Evolutionary conservation across 257 asterid genomes (phyloP).

Genomic region (Solanum ossicruentum): DNA sequence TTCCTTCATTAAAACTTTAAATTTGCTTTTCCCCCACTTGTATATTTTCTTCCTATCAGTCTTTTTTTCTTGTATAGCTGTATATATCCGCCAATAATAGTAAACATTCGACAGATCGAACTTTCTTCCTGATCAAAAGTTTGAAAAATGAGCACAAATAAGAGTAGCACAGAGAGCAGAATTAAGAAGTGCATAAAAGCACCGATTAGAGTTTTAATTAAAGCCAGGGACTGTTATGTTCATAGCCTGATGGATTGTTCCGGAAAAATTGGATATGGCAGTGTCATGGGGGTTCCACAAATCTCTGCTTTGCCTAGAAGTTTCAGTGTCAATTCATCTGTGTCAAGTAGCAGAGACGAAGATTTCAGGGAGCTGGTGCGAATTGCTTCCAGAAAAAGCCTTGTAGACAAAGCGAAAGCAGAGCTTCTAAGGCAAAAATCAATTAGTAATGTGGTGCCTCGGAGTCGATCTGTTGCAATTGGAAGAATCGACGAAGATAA

Average conservation of each 20-base stretch:
- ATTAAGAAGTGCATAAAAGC: background rate
- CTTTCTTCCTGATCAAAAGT: background rate
- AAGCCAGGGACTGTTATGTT: background rate
- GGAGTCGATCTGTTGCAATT: conserved; percentile 32
- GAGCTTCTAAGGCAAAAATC: background rate
- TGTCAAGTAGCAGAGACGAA: background rate
- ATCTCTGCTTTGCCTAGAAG: conserved; percentile 2
- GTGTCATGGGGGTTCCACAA: background rate
- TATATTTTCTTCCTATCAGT: background rate
- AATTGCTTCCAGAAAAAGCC: background rate
- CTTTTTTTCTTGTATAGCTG: background rate
- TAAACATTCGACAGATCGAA: background rate
- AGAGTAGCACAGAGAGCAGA: background rate
- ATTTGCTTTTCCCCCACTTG: background rate
- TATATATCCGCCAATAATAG: background rate
- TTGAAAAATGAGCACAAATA: background rate
- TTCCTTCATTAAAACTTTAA: background rate
- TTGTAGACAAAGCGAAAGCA: background rate
- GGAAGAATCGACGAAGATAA: conserved; percentile 59
- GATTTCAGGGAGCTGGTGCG: background rate
- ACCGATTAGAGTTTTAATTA: background rate
- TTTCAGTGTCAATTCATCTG: background rate
- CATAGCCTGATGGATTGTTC: background rate
- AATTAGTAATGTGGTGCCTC: conserved; percentile 2
- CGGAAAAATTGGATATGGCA: background rate